A percentile compares a stretch with the other conserved stretches of the same genome.
Conservation (phyloP, 495 filamentous ascomycete species). For the Annulohypoxylon stygium region DNA sequence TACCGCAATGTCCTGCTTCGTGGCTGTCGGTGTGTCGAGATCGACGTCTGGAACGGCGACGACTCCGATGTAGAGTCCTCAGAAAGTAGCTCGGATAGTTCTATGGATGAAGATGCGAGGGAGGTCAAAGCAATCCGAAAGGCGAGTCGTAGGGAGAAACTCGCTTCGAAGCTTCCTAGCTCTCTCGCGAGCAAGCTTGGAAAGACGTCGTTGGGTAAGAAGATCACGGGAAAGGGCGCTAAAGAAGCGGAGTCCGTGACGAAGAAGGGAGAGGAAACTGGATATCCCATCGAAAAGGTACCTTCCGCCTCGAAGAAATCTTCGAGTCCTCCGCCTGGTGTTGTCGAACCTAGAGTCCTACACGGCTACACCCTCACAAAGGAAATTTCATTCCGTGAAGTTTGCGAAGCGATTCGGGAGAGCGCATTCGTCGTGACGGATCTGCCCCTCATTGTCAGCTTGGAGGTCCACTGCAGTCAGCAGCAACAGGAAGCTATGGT, state of each 20-base stretch:
- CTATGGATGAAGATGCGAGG: conserved; percentile 42
- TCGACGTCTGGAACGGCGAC: conserved; percentile 95
- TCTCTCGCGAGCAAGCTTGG: conserved; percentile 56
- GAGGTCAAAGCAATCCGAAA: conserved; percentile 46
- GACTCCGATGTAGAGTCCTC: conserved; percentile 58
- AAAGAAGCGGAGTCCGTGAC: conserved; percentile 5
- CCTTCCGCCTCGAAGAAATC: conserved; percentile 42
- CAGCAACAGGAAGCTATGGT: conserved; percentile 91
- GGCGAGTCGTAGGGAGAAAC: conserved; percentile 51
- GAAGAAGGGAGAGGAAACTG: conserved; percentile 7
- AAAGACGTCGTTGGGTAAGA: conserved; percentile 58
- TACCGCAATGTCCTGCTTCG: conserved; percentile 86
- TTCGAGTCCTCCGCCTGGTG: conserved; percentile 49
- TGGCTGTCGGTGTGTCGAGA: conserved; percentile 94
- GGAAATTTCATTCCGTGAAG: conserved; percentile 84
- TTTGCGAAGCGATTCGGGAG: conserved; percentile 83
- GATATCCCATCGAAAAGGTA: neutral
- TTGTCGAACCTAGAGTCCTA: conserved; percentile 80
- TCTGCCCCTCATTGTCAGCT: conserved; percentile 85
- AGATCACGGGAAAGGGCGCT: conserved; percentile 46
- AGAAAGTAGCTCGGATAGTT: conserved; percentile 45
- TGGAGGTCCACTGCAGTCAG: conserved; percentile 85
- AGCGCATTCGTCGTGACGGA: conserved; percentile 79
- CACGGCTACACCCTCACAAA: conserved; percentile 94
- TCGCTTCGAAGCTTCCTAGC: conserved; percentile 49